Evolutionary conservation across 192 early-diverging fungal genomes (phyloP), one percentile per base, ranked within the genome.

Genomic region (Globomyces pollinis-pini): DNA sequence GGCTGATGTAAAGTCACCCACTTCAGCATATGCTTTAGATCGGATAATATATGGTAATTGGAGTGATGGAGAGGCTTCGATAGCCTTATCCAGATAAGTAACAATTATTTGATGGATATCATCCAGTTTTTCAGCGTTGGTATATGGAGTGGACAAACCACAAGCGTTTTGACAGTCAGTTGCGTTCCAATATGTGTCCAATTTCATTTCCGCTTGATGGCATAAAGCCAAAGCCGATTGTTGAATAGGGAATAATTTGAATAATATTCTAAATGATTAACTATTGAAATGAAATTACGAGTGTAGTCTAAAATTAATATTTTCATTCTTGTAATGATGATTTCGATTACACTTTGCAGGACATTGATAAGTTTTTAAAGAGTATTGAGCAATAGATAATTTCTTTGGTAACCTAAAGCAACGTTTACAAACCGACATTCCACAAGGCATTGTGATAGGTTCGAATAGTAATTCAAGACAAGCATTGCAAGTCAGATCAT

Each of bases 401-500:
- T 39, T 47, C 28, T 38, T 60, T 54, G 38, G 35, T 21, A 49
- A 47, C 28, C 59, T 35, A 33, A 65, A 65, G 42, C 64, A 65
- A 18, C 38, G 41, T 38, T 53, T 56, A 28, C 62, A 65, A 26
- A 65, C 50, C 13, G 30, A 29, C 33, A 50, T 36, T 49, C 64
- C 64, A 59, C 64, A 65, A 32, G 64, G 64, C 11, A 65, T 50
- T 38, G 64, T 61, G 32, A 61, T 39, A 24, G 64, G 59, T 20
- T 61, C 64, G 34, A n/a, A 38, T 21, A 65, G 42, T 21, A 60
- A n/a, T 38, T 65, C 64, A 0, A 38, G 26, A 28, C 64, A 65
- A 31, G 50, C 64, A 15, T n/a, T 44, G 32, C 55, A 57, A 1
- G 28, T 20, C 5, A 47, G 23, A 3, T 20, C 44, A 8, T 47